These are phyloP conservation scores for Arctium lappa DNA, from an alignment of 129 eudicot genomes.

Conservation along the genomic window DNA sequence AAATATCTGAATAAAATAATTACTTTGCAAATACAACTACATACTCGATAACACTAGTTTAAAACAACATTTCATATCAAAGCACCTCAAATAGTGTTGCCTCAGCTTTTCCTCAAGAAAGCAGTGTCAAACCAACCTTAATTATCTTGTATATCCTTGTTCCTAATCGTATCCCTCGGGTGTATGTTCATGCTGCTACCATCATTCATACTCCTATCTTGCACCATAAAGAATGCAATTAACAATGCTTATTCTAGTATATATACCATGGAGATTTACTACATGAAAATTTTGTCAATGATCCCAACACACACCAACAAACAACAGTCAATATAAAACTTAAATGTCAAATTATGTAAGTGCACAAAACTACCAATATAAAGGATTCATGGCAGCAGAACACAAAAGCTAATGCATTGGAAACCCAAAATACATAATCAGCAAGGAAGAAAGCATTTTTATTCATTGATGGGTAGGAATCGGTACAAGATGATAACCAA, in stretches of 20 bases:
- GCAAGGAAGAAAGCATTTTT: constrained; percentile 17
- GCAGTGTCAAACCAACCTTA: background rate
- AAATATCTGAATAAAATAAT: no score
- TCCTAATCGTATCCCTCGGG: background rate
- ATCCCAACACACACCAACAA: no score
- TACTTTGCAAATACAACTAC: no score
- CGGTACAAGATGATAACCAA: constrained; percentile 37
- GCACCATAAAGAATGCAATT: background rate
- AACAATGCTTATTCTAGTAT: no score
- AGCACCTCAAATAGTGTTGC: background rate
- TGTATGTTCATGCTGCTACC: background rate
- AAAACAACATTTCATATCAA: background rate
- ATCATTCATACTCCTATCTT: background rate
- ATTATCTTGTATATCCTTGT: background rate
- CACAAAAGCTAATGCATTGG: background rate
- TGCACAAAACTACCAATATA: background rate
- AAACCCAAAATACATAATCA: background rate
- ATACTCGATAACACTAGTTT: no score
- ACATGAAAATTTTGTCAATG: no score
- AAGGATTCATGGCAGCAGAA: background rate
- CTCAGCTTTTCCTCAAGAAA: background rate
- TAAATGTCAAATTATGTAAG: background rate
- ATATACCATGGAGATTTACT: no score
- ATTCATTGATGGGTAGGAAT: constrained; percentile 27
- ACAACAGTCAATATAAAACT: no score